Conservation (phyloP, 306 rosid genomes). For the Dalbergia oliveri region DNA sequence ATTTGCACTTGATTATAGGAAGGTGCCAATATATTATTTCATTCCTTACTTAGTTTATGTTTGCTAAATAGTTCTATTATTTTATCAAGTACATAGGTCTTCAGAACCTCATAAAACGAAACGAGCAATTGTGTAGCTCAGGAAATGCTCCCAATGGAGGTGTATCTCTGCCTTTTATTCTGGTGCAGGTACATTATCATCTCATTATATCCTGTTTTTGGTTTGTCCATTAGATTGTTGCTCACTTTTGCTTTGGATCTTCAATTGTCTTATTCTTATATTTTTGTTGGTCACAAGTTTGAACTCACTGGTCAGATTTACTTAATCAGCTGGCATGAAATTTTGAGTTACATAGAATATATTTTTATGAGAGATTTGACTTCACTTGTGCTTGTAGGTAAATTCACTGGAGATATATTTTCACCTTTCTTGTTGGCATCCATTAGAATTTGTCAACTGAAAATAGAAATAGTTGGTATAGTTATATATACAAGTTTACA, state of each 20-base stretch:
- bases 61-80: not conserved
- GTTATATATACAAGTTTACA: too few relatives aligned
- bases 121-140: conserved; percentile 83
- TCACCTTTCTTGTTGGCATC: too few relatives aligned
- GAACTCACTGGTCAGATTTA: not conserved
- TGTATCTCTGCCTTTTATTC: conserved; percentile 94
- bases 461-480: too few relatives aligned
- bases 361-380: not conserved
- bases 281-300: not conserved
- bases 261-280: conserved; percentile 8
- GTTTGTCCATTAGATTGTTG: conserved; percentile 20
- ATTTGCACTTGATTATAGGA: conserved; percentile 26
- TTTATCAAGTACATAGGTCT: conserved; percentile 4
- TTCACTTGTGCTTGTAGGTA: not conserved
- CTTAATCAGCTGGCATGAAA: not conserved
- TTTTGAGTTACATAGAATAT: too few relatives aligned
- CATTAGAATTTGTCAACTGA: too few relatives aligned
- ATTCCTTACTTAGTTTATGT: not conserved
- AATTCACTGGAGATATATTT: not conserved
- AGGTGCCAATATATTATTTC: not conserved
- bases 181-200: conserved; percentile 79
- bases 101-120: conserved; percentile 88
- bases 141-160: conserved; percentile 95
- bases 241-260: conserved; percentile 20
- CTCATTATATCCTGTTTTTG: conserved; percentile 25